Base-by-base conservation (phyloP, 2,329 filamentous ascomycete species). In the Cladophialophora bantiana region DNA sequence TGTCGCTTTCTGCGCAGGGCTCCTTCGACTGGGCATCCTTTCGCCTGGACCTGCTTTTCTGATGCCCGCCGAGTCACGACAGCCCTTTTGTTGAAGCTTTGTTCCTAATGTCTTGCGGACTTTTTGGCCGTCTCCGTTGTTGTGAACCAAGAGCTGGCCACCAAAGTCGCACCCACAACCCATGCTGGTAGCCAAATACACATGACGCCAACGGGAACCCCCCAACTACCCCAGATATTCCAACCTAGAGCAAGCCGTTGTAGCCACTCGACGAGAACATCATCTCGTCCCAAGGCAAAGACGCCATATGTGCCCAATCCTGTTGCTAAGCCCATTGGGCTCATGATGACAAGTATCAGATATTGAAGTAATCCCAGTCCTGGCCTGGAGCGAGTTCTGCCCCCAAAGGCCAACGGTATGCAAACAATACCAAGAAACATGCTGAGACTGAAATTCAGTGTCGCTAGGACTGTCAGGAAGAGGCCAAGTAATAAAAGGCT, bases 111-210 rank as follows among this genome's bases (percentile, higher is more conserved):
- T 26, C 7, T 13, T 10, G n/a, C 15, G 45, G 13, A n/a, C 26
- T 31, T 20, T 20, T 53, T n/a, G 32, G 7, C 32, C 12, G 18
- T 7, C 18, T 56, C 31, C 31, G 52, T 59, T n/a, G 34, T 58
- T 12, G 58, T 40, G 48, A 71, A 70, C 70, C 70, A 72, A 10
- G 65, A 68, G 56, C 69, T 71, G 12, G 71, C 70, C 20, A 72
- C 70, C 26, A 71, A 59, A 10, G 65, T 68, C 20, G 67, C 76
- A 4, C 82, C 91, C 6, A 89, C 85, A 42, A 95, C 78, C 94
- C 94, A 97, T 7, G 92, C 93, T 0, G 94, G 94, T 90, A 93
- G 95, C 94, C 94, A 97, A 52, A 97, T 89, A 76, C 93, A 91
- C 92, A 93, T 97, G n/a, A 97, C 85, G 10, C 96, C 88, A 18